phyloP scores from a whole-genome alignment of 345 rosid species.

The Lagerstroemia speciosa region DNA sequence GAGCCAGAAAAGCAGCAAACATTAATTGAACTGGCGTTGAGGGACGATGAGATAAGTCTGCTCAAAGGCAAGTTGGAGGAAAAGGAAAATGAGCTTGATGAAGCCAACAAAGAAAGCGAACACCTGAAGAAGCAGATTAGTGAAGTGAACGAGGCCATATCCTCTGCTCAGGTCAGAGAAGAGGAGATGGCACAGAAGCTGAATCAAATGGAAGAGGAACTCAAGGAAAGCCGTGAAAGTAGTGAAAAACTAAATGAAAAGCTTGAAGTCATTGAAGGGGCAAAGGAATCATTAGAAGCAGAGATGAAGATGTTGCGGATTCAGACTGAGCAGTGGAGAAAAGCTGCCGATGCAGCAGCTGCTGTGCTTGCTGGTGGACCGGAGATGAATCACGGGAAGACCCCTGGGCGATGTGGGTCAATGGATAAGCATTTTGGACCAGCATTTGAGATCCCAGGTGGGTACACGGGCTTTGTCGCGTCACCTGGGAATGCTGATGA shows the following conservation, averaged over 20 bases:
- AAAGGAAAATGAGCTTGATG: slow-evolving; percentile 46
- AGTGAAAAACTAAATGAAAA: slow-evolving; percentile 35
- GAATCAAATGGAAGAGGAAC: slow-evolving; percentile 44
- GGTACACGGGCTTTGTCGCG: slow-evolving; percentile 41
- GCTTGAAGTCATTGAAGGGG: slow-evolving; percentile 46
- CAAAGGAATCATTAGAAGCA: slow-evolving; percentile 46
- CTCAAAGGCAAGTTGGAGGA: slow-evolving; percentile 49
- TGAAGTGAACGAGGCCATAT: slow-evolving; percentile 28
- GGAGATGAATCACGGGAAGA: slow-evolving; percentile 46
- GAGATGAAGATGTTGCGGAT: slow-evolving; percentile 80
- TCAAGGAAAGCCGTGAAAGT: slow-evolving; percentile 47
- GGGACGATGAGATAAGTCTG: slow-evolving; percentile 44
- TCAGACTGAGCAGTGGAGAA: slow-evolving; percentile 95
- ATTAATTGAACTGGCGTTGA: slow-evolving; percentile 24
- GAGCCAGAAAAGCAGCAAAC: slow-evolving; percentile 29
- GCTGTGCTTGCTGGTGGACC: slow-evolving; percentile 63
- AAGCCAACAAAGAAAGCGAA: slow-evolving; percentile 38
- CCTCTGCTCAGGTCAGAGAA: slow-evolving; percentile 35
- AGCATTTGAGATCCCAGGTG: slow-evolving; percentile 31
- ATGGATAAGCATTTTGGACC: slow-evolving; percentile 65
- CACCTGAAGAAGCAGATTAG: slow-evolving; percentile 44
- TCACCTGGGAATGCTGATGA: slow-evolving; percentile 56
- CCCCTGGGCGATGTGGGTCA: slow-evolving; percentile 53
- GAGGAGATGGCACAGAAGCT: slow-evolving; percentile 38
- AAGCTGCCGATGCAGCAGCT: slow-evolving; percentile 95